Evolutionary conservation across 768 basidiomycete species (phyloP).

Genomic region (Auricularia auricula-judae): DNA sequence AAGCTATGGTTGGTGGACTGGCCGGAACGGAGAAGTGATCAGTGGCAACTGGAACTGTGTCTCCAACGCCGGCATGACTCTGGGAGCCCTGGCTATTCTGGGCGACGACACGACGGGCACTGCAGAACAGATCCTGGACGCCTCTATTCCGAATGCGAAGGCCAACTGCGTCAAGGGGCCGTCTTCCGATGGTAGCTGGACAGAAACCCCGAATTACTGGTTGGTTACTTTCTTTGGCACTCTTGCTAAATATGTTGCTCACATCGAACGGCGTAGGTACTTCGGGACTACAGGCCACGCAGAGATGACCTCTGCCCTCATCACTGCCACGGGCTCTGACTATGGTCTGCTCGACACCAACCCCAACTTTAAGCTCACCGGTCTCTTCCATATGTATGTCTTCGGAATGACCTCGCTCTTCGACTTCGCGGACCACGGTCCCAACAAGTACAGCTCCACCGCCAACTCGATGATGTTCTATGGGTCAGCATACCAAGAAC

Average conservation of each 20-base stretch:
- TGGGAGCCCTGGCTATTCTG: conserved; percentile 85
- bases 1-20: conserved; percentile 64
- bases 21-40: conserved; percentile 25
- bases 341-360: conserved; percentile 64
- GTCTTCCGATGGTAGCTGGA: conserved; percentile 79
- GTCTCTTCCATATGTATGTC: conserved; percentile 83
- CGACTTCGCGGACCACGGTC: conserved; percentile 75
- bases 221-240: not conserved
- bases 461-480: conserved; percentile 84
- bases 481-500: conserved; percentile 53
- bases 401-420: conserved; percentile 79
- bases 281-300: conserved; percentile 88
- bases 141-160: conserved; percentile 67
- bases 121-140: conserved; percentile 52
- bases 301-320: conserved; percentile 75
- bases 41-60: conserved; percentile 98
- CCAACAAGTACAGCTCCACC: conserved; percentile 94
- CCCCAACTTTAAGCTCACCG: conserved; percentile 57
- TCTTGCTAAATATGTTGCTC: not conserved
- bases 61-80: conserved; percentile 83
- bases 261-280: conserved; percentile 24
- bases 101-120: conserved; percentile 69
- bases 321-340: conserved; percentile 77
- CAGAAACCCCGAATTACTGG: conserved; percentile 92
- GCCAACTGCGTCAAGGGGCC: conserved; percentile 60